Evolutionary conservation across 805 yeast genomes (phyloP), one percentile per base, ranked within the genome.

Genomic region (Candida pini): DNA sequence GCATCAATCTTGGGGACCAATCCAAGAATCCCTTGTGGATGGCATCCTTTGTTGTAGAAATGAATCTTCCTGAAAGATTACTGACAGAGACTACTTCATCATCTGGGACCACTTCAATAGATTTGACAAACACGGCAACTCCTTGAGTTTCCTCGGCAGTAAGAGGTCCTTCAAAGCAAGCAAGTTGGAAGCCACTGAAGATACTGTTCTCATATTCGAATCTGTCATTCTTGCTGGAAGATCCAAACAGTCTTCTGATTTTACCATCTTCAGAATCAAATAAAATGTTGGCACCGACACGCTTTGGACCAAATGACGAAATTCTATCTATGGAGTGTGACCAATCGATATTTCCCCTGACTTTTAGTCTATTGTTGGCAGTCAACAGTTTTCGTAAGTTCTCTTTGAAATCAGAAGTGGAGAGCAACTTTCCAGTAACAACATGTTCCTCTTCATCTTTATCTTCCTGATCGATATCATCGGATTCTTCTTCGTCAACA

Each of bases 91-190:
- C 56, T 10, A 45, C 57, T 23, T 56, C 63, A 3, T 39, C 45
- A 5, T 51, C 51, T 9, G 50, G 39, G 1, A 44, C 41, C 2
- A 45, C 49, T 19, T 53, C 57, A 9, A 71, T 58, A 3, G 59
- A 59, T 32, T 69, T 71, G 17, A 78, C 40, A 6, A 73, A 56
- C 1, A 80, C 73, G 10, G 82, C 70, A 43, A 84, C 73, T 6
- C 97, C 96, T 55, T 87, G 90, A 16, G 86, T 71, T 0, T 88
- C 89, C 56, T 92, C 99, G 4, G 81, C 74, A 0, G 90, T 81
- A 29, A 92, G 65, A 0, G 97, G 97, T 2, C 99, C 99, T 53
- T 79, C 85, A 27, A 70, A 67, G 30, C 77, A 74, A 4, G 96
- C 86, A 25, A 87, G 60, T 54, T 86, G 94, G 58, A 88, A 89